Conservation (phyloP, 768 basidiomycete genomes). For the Rhodosporidiobolus sp. region DNA sequence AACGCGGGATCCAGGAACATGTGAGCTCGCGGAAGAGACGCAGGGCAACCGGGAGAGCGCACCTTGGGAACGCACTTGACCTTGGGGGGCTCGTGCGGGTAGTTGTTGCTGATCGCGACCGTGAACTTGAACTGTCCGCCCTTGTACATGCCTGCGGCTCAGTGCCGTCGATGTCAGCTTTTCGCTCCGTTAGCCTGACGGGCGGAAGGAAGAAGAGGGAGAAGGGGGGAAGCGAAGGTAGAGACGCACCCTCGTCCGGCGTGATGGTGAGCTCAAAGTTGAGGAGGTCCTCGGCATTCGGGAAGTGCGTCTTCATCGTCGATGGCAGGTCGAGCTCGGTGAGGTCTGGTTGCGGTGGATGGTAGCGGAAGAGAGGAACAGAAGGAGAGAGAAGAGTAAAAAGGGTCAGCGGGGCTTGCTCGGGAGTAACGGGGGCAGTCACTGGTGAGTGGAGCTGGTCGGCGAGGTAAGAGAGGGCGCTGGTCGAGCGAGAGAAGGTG, state of each 20-base stretch:
- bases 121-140: slow-evolving; percentile 90
- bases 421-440: not conserved
- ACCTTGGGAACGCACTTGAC: slow-evolving; percentile 96
- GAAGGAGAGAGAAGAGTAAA: not conserved
- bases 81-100: slow-evolving; percentile 98
- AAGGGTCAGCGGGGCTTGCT: not conserved
- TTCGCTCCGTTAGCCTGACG: not conserved
- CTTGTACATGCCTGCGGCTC: slow-evolving; percentile 85
- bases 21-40: not conserved
- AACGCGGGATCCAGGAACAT: too few relatives aligned
- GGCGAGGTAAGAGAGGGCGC: too few relatives aligned
- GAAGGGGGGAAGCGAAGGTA: not conserved
- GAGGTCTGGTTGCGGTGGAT: slow-evolving; percentile 60
- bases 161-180: too few relatives aligned
- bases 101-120: slow-evolving; percentile 93
- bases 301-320: slow-evolving; percentile 93
- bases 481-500: too few relatives aligned
- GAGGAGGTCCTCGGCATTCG: slow-evolving; percentile 88
- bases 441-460: too few relatives aligned
- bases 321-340: slow-evolving; percentile 93
- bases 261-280: slow-evolving; percentile 94
- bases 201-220: not conserved
- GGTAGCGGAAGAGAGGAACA: not conserved
- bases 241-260: slow-evolving; percentile 82
- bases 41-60: slow-evolving; percentile 43